These are phyloP conservation scores for Xylariaceae sp. DNA, from an alignment of 2,329 filamentous ascomycete species.

Conservation along the genomic window DNA sequence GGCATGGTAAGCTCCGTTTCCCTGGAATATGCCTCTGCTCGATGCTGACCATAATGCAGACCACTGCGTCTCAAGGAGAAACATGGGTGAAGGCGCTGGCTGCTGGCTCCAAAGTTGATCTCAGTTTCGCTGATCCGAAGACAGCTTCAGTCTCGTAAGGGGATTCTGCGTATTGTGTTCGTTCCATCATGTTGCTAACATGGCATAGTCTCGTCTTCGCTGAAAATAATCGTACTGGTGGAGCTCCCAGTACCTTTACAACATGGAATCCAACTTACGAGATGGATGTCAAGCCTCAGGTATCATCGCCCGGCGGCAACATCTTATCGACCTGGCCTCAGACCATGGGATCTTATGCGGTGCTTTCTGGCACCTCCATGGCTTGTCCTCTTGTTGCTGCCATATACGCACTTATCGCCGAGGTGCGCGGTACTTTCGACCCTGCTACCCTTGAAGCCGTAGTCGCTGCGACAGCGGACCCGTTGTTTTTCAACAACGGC, in stretches of 20 bases:
- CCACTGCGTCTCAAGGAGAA: constrained; percentile 38
- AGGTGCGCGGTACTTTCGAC: constrained; percentile 47
- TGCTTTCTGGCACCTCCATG: constrained; percentile 58
- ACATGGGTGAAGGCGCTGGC: constrained; percentile 41
- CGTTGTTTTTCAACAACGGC: constrained; percentile 18
- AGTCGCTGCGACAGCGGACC: constrained; percentile 22
- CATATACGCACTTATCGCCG: constrained; percentile 48
- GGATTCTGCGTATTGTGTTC: neutral
- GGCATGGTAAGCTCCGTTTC: constrained; percentile 25
- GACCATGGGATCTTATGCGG: constrained; percentile 42
- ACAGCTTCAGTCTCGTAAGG: constrained; percentile 33
- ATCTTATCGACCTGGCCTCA: constrained; percentile 55
- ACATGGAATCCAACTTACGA: constrained; percentile 60
- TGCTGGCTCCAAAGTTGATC: constrained; percentile 39
- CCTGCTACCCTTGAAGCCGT: constrained; percentile 45
- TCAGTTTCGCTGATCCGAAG: constrained; percentile 40
- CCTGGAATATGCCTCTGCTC: neutral
- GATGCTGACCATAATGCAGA: constrained; percentile 20
- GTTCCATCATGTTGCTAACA: constrained; percentile 13
- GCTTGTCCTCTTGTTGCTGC: constrained; percentile 52
- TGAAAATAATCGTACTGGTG: constrained; percentile 43
- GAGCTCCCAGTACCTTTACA: constrained; percentile 48
- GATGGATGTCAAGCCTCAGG: constrained; percentile 50
- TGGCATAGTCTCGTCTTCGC: constrained; percentile 32
- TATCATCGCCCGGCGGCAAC: constrained; percentile 51